Base-by-base conservation (phyloP, 1,284 basidiomycete species). In the Melanopsichium pennsylvanicum region DNA sequence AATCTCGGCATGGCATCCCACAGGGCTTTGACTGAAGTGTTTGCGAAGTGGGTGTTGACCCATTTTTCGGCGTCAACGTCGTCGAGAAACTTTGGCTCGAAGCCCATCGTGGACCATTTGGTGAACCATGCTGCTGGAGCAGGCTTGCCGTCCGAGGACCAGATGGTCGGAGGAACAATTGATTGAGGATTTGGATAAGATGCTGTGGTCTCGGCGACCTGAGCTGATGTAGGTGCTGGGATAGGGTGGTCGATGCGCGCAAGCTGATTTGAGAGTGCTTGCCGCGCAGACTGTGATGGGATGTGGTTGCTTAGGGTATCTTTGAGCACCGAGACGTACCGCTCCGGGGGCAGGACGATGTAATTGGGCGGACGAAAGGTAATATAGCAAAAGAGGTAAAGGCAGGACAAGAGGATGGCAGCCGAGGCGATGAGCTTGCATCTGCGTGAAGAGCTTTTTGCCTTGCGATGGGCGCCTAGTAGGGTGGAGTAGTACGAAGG, bases 61-160 rank as follows among this genome's bases (percentile, higher is more conserved):
- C 59, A 71, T 5, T 25, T 38, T 27, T 71, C 62, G 6, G 69
- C 69, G 7, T 43, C 59, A 5, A 50, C 58, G 38, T 71, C 69
- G 48, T 67, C 57, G 45, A 67, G 61, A 45, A 71, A 71, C 34
- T 56, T 57, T 41, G 69, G 59, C 22, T 71, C 55, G 12, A 68
- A 68, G 38, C 69, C 69, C 64, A 63, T 58, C 37, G 63, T 33
- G 2, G 41, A 41, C 69, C 69, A 71, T 19, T 54, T 68, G 36
- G 46, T 21, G 22, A 41, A 58, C 67, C 67, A 70, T 1, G 47
- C 43, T 19, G 35, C 43, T 6, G 60, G 55, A 13, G 67, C 51
- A 5, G 67, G 67, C 48, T 59, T 64, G 44, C 49, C 52, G 21
- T 70, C 67, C 12, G 67, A 70, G 6, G 60, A 63, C 67, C 67